Percentiles rank a stretch among this genome's conserved stretches.
Evolutionary conservation across 2,329 filamentous ascomycete genomes (phyloP).

Genomic region (Talaromyces funiculosus): DNA sequence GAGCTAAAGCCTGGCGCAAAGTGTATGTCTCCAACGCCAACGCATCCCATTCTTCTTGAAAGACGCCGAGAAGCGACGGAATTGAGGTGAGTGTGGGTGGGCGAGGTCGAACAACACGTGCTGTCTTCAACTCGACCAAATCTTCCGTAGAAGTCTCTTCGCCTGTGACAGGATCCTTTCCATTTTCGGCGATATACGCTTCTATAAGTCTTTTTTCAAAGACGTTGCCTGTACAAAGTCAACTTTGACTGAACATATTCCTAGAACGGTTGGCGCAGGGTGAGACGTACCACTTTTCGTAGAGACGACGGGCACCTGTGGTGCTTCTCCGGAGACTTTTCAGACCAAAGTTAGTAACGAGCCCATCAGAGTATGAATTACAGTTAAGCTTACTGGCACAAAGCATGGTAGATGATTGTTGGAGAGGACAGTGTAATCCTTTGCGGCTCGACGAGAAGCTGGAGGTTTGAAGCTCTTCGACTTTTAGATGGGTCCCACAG

Average conservation of each 20-base stretch:
- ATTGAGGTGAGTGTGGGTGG: slow-evolving; percentile 94
- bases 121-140: slow-evolving; percentile 78
- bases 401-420: slow-evolving; percentile 45
- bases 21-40: slow-evolving; percentile 88
- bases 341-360: background rate
- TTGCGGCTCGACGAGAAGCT: slow-evolving; percentile 24
- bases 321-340: slow-evolving; percentile 90
- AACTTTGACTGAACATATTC: slow-evolving; percentile 19
- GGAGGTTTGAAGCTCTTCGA: slow-evolving; percentile 24
- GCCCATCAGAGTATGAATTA: background rate
- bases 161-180: slow-evolving; percentile 83
- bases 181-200: slow-evolving; percentile 87
- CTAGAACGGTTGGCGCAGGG: slow-evolving; percentile 6
- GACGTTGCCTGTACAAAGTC: slow-evolving; percentile 60
- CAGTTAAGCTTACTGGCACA: slow-evolving; percentile 55
- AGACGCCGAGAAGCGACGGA: slow-evolving; percentile 84
- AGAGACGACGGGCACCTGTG: slow-evolving; percentile 89
- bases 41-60: slow-evolving; percentile 98
- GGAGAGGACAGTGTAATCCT: slow-evolving; percentile 17
- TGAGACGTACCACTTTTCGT: slow-evolving; percentile 76
- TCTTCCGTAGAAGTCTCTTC: slow-evolving; percentile 80
- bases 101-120: slow-evolving; percentile 77
- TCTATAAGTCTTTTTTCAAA: slow-evolving; percentile 96
- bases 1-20: slow-evolving; percentile 78
- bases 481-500: slow-evolving; percentile 23